phyloP scores from a whole-genome alignment of 169 alveolate genomes.

The Babesia ovata region DNA sequence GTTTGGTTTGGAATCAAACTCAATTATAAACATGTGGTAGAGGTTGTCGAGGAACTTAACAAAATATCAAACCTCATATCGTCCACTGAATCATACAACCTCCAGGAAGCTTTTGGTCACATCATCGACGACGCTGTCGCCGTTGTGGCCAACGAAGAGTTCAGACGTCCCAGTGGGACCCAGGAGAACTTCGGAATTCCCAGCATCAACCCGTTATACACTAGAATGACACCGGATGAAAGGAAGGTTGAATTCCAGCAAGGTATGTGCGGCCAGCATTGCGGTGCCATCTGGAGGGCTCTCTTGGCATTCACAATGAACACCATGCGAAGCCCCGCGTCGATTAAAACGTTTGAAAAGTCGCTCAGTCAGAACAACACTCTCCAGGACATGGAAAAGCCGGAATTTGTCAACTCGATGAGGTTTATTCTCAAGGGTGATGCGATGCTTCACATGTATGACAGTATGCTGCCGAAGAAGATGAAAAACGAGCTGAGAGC shows the following conservation, averaged over 20 bases:
- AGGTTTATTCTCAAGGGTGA: conserved; percentile 79
- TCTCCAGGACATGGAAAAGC: conserved; percentile 69
- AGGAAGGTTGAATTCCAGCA: conserved; percentile 75
- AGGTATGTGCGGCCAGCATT: conserved; percentile 80
- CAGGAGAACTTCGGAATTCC: conserved; percentile 72
- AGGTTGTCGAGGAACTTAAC: conserved; percentile 73
- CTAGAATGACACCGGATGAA: conserved; percentile 69
- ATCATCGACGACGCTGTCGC: conserved; percentile 60
- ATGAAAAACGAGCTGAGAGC: conserved; percentile 76
- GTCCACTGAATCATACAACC: conserved; percentile 60
- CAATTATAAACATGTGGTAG: conserved; percentile 60
- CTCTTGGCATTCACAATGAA: conserved; percentile 74
- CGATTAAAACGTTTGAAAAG: conserved; percentile 73
- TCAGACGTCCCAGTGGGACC: conserved; percentile 43
- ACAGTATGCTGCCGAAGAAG: conserved; percentile 73
- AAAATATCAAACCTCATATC: conserved; percentile 58
- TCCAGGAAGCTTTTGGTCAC: conserved; percentile 64
- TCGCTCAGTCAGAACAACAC: conserved; percentile 66
- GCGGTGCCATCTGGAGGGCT: conserved; percentile 78
- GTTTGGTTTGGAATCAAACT: conserved; percentile 80
- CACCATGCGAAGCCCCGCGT: conserved; percentile 76
- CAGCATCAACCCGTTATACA: conserved; percentile 66
- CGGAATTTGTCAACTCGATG: conserved; percentile 71
- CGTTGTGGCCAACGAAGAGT: conserved; percentile 50
- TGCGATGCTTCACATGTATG: conserved; percentile 74